Evolutionary conservation across 225 moss, liverwort and hornwort species (phyloP), one percentile per base, ranked within the genome.

Genomic region (Sphagnum tenellum): DNA sequence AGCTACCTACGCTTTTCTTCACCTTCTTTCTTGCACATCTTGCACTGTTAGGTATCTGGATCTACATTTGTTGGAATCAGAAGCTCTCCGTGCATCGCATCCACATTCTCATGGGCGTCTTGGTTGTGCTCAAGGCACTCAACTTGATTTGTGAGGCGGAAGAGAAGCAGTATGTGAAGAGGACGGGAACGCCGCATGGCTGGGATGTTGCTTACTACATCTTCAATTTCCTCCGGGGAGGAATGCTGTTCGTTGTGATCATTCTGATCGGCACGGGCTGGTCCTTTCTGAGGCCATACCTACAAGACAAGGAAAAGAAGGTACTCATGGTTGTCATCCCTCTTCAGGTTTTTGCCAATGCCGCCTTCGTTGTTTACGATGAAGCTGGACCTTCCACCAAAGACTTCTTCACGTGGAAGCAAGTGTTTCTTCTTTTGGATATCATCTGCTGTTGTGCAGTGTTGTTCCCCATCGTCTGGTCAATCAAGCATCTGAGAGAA

Each of bases 241-340:
- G 90, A 4, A 85, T 96, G 83, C 78, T 96, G 62, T 96, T 96
- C 80, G 87, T 88, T 14, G 96, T 96, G 68, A 96, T 96, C 66
- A 90, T 96, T 46, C 74, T 96, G 61, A 92, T 96, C 73, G 96
- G 96, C 44, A 96, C 96, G 48, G 96, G 96, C 4, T 96, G 96
- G 96, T 96, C 96, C 12, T 96, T 96, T 12, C 5, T 96, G 85
- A 96, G 92, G 77, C 96, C 96, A 2, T 96, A 85, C 67, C 74
- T 96, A 68, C 96, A 96, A 84, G 92, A 96, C 62, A 92, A 91
- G 74, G 96, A 96, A 78, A 96, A 96, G 82, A 96, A 92, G 73
- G 88, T 96, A 46, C 83, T 96, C 46, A 81, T 96, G 81, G 84
- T 88, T 7, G 81, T 88, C 14, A 88, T 88, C 45, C 88, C 88